Percentiles rank a stretch among this genome's conserved stretches.
Evolutionary conservation across 441 rosid species (phyloP).

Genomic region (Monsonia emarginata): DNA sequence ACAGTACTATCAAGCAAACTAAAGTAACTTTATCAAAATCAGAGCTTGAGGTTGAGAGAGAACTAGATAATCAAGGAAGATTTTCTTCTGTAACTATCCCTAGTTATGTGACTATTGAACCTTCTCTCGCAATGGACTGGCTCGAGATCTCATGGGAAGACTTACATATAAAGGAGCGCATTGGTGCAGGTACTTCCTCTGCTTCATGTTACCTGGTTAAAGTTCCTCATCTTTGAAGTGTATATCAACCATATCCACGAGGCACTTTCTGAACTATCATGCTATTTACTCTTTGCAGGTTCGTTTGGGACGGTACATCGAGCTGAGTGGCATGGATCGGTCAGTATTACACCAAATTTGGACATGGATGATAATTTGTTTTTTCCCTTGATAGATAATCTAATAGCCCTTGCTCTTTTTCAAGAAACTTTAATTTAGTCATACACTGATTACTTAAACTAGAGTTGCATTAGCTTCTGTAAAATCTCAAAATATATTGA

Average conservation of each 20-base stretch:
- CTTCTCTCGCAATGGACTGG: conserved; percentile 97
- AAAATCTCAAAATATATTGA: too few species aligned
- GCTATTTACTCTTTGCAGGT: conserved; percentile 34
- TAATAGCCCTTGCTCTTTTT: neutral
- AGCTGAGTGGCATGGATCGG: conserved; percentile 99
- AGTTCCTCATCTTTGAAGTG: neutral
- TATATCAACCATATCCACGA: neutral
- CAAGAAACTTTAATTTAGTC: neutral
- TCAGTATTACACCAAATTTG: conserved; percentile 27
- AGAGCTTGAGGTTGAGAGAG: conserved; percentile 26
- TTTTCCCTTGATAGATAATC: too few species aligned
- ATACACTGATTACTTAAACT: neutral
- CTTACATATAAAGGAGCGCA: conserved; percentile 76
- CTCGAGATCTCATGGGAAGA: conserved; percentile 90
- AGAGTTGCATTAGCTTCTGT: neutral
- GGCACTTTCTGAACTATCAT: neutral
- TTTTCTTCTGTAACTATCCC: conserved; percentile 36
- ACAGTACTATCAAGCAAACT: conserved; percentile 26
- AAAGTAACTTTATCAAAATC: conserved; percentile 25
- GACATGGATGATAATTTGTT: neutral
- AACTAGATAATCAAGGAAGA: conserved; percentile 28
- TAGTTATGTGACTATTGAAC: conserved; percentile 63
- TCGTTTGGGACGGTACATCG: conserved; percentile 96
- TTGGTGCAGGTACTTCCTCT: conserved; percentile 72
- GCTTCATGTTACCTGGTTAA: conserved; percentile 9